phyloP scores from a whole-genome alignment of 805 yeast species.

The Teunomyces aglyptinius region DNA sequence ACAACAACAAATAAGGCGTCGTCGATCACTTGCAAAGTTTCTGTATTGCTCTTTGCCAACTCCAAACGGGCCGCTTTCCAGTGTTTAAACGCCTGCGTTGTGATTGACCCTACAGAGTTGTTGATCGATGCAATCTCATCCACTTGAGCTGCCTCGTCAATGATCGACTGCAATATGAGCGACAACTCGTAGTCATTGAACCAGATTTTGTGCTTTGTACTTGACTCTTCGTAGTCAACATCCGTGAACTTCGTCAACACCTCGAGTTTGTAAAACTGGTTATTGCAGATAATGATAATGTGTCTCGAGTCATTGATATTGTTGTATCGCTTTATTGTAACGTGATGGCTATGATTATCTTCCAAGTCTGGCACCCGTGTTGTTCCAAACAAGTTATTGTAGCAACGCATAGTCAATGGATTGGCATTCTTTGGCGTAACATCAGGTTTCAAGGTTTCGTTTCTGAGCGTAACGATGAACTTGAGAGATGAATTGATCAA shows the following conservation, averaged over 20 bases:
- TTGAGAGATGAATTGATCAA: constrained; percentile 64
- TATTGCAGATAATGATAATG: constrained; percentile 48
- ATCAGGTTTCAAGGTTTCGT: constrained; percentile 56
- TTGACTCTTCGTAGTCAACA: constrained; percentile 16
- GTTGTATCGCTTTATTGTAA: constrained; percentile 35
- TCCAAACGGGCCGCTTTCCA: constrained; percentile 50
- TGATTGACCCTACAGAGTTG: constrained; percentile 52
- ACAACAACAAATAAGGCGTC: constrained; percentile 52
- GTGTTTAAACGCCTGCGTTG: constrained; percentile 49
- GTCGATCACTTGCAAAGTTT: constrained; percentile 40
- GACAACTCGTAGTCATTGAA: constrained; percentile 53
- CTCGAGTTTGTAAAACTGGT: constrained; percentile 50
- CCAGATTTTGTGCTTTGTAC: constrained; percentile 42
- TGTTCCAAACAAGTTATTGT: constrained; percentile 65
- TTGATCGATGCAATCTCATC: constrained; percentile 40
- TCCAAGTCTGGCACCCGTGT: constrained; percentile 46
- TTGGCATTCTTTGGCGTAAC: constrained; percentile 46
- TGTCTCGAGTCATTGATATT: constrained; percentile 43
- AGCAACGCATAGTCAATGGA: constrained; percentile 67
- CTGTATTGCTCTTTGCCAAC: constrained; percentile 37
- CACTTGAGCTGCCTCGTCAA: constrained; percentile 33
- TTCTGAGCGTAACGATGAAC: constrained; percentile 59
- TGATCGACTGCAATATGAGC: constrained; percentile 40
- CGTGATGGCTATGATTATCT: constrained; percentile 25
- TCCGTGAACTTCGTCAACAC: constrained; percentile 38